These are phyloP conservation scores for Alternaria longipes DNA, from an alignment of 2,329 filamentous ascomycete genomes.

Conservation along the genomic window DNA sequence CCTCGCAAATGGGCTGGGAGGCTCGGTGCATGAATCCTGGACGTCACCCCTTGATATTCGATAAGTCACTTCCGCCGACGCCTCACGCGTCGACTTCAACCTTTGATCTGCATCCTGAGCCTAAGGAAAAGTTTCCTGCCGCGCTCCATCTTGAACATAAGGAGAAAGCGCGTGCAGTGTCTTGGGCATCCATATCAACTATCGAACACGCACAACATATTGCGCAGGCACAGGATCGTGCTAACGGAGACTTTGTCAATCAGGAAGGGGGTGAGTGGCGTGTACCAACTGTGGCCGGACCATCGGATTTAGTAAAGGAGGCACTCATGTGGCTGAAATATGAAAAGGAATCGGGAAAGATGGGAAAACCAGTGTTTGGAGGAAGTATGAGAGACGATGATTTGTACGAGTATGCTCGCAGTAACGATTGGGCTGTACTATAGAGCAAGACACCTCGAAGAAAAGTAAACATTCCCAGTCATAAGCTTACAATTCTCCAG, in stretches of 20 bases:
- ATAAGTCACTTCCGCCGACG: conserved; percentile 1
- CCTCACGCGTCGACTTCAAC: not conserved
- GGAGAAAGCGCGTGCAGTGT: not conserved
- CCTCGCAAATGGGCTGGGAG: not conserved
- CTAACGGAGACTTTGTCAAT: not conserved
- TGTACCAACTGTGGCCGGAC: not conserved
- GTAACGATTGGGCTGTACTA: not conserved
- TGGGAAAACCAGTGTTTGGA: not conserved
- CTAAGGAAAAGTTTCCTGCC: not conserved
- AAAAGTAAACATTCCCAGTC: not conserved
- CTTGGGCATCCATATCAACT: not conserved
- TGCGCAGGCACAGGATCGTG: not conserved
- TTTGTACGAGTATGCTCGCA: not conserved
- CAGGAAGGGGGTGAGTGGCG: not conserved
- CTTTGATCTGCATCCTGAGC: not conserved
- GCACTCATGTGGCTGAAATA: conserved; percentile 1
- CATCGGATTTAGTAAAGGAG: not conserved
- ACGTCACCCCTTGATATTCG: not conserved
- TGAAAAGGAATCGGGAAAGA: not conserved
- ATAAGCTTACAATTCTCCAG: not conserved
- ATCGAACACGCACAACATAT: not conserved
- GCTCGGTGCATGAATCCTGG: not conserved
- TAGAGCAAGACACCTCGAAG: not conserved
- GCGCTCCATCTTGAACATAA: not conserved
- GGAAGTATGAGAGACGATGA: not conserved